These are phyloP conservation scores for Debaryomyces robertsiae DNA, from an alignment of 1,139 yeast species.

Conservation along the genomic window DNA sequence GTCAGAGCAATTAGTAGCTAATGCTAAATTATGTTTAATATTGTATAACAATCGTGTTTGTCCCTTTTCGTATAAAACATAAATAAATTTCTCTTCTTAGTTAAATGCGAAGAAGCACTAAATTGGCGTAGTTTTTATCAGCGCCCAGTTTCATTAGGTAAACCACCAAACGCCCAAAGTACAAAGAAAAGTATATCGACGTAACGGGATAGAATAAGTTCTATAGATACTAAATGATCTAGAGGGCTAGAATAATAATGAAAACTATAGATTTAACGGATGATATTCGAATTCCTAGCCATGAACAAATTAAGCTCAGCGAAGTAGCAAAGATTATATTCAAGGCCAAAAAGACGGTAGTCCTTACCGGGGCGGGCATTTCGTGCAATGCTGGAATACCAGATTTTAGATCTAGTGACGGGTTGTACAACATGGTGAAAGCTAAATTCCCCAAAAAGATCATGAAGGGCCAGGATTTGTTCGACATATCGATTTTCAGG, in stretches of 20 bases:
- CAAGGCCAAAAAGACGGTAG: conserved; percentile 53
- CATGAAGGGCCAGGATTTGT: conserved; percentile 84
- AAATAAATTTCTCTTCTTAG: conserved; percentile 15
- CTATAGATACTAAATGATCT: not conserved
- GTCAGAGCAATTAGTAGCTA: conserved; percentile 26
- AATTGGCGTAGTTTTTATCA: conserved; percentile 9
- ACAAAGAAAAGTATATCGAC: too few species aligned
- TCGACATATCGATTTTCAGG: conserved; percentile 80
- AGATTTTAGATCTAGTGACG: conserved; percentile 84
- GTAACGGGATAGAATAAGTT: not conserved
- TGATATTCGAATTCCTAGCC: conserved; percentile 27
- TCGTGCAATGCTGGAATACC: conserved; percentile 97
- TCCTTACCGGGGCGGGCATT: conserved; percentile 92
- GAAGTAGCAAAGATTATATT: conserved; percentile 46
- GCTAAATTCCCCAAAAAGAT: conserved; percentile 60
- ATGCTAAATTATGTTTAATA: not conserved
- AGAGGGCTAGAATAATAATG: conserved; percentile 3
- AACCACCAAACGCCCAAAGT: not conserved
- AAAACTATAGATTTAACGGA: conserved; percentile 10
- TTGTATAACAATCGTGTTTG: conserved; percentile 13
- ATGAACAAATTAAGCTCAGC: conserved; percentile 27
- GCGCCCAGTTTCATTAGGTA: conserved; percentile 1
- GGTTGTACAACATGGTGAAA: conserved; percentile 77
- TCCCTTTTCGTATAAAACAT: conserved; percentile 14
- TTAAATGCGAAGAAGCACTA: conserved; percentile 12